A percentile compares a stretch with the other conserved stretches of the same genome.
These are phyloP conservation scores for Akebia trifoliata DNA, from an alignment of 164 flowering plant genomes.

Conservation along the genomic window DNA sequence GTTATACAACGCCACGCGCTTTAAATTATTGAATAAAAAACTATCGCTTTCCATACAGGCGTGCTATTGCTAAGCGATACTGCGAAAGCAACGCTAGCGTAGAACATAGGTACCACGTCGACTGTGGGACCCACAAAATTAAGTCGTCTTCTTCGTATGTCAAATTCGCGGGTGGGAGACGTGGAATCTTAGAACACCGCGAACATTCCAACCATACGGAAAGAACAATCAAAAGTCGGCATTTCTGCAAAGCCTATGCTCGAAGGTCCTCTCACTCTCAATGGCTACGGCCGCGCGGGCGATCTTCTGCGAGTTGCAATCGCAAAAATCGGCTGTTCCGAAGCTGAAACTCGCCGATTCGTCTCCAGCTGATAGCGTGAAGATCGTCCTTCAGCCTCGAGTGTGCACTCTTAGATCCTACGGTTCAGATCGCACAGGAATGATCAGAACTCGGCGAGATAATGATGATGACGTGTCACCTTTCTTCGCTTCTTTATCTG, in stretches of 20 bases:
- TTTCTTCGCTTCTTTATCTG: conserved; percentile 64
- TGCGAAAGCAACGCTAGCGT: conserved; percentile 17
- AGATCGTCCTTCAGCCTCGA: conserved; percentile 74
- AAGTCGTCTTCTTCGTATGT: too few species aligned
- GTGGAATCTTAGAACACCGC: conserved; percentile 24
- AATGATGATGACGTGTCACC: conserved; percentile 35
- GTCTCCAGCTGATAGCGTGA: conserved; percentile 19
- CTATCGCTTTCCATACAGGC: too few species aligned
- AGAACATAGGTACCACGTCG: neutral
- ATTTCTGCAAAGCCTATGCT: neutral
- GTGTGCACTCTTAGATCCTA: conserved; percentile 71
- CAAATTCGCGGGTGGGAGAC: too few species aligned
- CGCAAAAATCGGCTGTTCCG: conserved; percentile 11
- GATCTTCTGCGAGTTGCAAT: conserved; percentile 26
- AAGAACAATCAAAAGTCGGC: too few species aligned
- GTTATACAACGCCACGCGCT: too few species aligned
- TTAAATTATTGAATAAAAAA: too few species aligned
- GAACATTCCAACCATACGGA: neutral
- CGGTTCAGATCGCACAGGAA: conserved; percentile 46
- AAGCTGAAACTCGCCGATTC: conserved; percentile 10
- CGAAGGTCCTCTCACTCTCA: neutral
- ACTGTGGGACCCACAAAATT: neutral
- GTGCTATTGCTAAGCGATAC: too few species aligned
- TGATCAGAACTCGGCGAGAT: conserved; percentile 30
- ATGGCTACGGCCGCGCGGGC: conserved; percentile 34